phyloP scores from a whole-genome alignment of 2,329 filamentous ascomycete genomes.

The Paraconiothyrium sp. region DNA sequence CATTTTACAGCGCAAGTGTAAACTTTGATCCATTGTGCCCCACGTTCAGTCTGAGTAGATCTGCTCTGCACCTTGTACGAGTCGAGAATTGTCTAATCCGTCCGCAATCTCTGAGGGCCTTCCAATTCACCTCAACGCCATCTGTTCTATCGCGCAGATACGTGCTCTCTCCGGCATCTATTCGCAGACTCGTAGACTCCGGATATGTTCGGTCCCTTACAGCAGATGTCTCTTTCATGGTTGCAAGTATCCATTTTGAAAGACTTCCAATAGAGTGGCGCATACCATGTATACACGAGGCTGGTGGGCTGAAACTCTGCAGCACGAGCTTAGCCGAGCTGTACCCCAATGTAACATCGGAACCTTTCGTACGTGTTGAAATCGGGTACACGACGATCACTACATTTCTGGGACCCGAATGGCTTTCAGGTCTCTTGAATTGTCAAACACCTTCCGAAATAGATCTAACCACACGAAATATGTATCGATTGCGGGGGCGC shows the following conservation, averaged over 20 bases:
- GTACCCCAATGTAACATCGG: slow-evolving; percentile 10
- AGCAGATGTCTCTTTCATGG: not conserved
- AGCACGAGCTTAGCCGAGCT: not conserved
- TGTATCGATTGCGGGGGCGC: slow-evolving; percentile 13
- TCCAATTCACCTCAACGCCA: not conserved
- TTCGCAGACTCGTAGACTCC: not conserved
- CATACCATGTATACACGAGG: not conserved
- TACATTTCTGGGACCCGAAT: not conserved
- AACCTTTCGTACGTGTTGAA: not conserved
- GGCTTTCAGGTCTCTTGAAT: not conserved
- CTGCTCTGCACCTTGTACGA: too few species aligned
- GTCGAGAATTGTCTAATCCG: too few species aligned
- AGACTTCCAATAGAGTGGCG: slow-evolving; percentile 5
- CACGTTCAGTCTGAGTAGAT: too few species aligned
- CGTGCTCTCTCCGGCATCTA: not conserved
- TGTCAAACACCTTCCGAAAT: slow-evolving; percentile 5
- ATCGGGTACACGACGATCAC: slow-evolving; percentile 1
- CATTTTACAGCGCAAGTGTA: too few species aligned
- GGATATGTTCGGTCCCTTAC: not conserved
- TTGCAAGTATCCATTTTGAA: not conserved
- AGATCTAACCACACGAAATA: not conserved
- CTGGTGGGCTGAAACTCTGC: slow-evolving; percentile 7
- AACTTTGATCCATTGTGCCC: too few species aligned
- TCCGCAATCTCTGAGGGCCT: not conserved
- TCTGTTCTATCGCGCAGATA: not conserved